Conservation (phyloP, 768 basidiomycete genomes). For the Xerocomus brunneocitrinus region DNA sequence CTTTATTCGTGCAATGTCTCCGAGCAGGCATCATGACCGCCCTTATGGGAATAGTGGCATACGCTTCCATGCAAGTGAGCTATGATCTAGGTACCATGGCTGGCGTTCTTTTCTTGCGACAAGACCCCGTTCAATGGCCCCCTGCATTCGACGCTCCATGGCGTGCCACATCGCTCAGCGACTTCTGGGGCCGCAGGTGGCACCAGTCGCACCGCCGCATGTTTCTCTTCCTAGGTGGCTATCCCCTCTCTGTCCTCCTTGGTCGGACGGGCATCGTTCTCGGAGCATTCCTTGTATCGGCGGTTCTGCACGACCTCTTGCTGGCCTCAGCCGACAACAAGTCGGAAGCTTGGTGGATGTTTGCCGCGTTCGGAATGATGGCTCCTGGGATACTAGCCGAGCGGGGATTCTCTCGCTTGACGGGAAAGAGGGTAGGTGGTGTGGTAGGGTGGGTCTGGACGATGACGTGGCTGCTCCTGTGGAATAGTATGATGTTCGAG, state of each 20-base stretch:
- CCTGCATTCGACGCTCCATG: slow-evolving; percentile 33
- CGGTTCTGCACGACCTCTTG: slow-evolving; percentile 30
- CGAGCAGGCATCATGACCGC: slow-evolving; percentile 43
- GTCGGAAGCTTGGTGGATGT: slow-evolving; percentile 38
- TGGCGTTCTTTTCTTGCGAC: slow-evolving; percentile 26
- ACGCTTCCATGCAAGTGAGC: slow-evolving; percentile 35
- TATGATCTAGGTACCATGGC: slow-evolving; percentile 24
- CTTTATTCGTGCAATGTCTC: slow-evolving; percentile 21
- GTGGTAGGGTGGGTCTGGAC: slow-evolving; percentile 34
- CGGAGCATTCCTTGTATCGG: background rate
- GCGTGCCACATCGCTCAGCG: slow-evolving; percentile 31
- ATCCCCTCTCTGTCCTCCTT: background rate
- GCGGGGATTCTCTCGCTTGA: slow-evolving; percentile 18
- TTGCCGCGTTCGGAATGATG: slow-evolving; percentile 52
- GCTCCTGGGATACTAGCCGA: slow-evolving; percentile 50
- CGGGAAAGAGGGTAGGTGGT: slow-evolving; percentile 29
- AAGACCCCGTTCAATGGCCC: slow-evolving; percentile 31
- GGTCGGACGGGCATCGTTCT: background rate
- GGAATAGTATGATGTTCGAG: slow-evolving; percentile 6
- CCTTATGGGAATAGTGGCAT: slow-evolving; percentile 29
- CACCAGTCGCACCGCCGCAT: slow-evolving; percentile 33
- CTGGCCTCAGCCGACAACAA: slow-evolving; percentile 47
- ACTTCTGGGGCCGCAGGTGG: slow-evolving; percentile 39
- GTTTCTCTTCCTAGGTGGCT: slow-evolving; percentile 23
- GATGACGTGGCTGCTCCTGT: background rate